These are phyloP conservation scores for Arthrobotrys entomopaga DNA, from an alignment of 2,329 filamentous ascomycete genomes.

Conservation along the genomic window DNA sequence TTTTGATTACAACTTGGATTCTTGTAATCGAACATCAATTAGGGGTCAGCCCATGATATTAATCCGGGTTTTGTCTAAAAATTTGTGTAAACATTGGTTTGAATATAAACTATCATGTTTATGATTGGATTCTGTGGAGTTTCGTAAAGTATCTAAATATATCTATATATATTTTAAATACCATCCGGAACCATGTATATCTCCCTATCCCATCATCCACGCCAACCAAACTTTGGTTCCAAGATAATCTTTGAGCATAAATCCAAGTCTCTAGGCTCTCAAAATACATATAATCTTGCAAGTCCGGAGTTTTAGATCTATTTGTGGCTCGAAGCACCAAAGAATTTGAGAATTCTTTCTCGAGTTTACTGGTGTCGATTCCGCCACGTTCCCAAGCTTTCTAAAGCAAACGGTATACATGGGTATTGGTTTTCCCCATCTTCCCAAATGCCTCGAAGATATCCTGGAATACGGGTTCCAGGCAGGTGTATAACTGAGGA, in stretches of 20 bases:
- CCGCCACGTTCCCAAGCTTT: constrained; percentile 18
- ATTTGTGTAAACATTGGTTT: too few species aligned
- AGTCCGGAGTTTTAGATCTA: constrained; percentile 10
- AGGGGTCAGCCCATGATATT: too few species aligned
- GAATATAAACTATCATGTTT: too few species aligned
- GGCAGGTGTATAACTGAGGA: constrained; percentile 12
- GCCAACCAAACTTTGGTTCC: too few species aligned
- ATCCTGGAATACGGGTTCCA: not conserved
- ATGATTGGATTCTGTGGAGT: too few species aligned
- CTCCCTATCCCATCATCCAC: too few species aligned
- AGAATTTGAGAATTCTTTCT: constrained; percentile 6
- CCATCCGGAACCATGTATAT: too few species aligned
- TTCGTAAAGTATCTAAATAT: too few species aligned
- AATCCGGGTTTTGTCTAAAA: too few species aligned
- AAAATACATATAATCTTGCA: constrained; percentile 13
- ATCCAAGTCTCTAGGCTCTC: constrained; percentile 19
- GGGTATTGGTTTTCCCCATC: not conserved
- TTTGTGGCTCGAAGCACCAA: not conserved
- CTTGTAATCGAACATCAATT: too few species aligned
- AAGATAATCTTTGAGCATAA: not conserved
- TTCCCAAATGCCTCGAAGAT: not conserved
- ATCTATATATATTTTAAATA: too few species aligned
- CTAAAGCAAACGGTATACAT: not conserved
- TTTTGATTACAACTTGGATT: too few species aligned
- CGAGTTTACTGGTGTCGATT: not conserved